These are phyloP conservation scores for Syzygium syzygioides DNA, from an alignment of 441 rosid genomes.

Conservation along the genomic window DNA sequence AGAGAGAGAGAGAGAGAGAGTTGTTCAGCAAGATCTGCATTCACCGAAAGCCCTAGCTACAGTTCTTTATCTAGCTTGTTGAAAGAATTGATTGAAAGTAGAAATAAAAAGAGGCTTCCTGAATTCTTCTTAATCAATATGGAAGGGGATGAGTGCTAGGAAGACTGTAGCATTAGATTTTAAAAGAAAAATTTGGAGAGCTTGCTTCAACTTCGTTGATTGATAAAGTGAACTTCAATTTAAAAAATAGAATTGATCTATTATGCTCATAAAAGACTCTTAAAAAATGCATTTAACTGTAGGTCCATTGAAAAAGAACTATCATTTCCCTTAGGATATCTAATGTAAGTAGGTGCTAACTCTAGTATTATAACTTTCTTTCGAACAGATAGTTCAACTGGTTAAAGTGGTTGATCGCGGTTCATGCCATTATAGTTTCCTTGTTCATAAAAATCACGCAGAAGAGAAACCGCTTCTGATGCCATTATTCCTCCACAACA, in stretches of 20 bases:
- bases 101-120: too few species aligned
- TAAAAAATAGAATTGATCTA: neutral
- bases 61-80: neutral
- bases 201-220: too few species aligned
- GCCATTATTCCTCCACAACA: too few species aligned
- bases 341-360: neutral
- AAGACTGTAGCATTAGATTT: too few species aligned
- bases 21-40: neutral
- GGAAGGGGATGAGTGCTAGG: too few species aligned
- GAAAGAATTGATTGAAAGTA: neutral
- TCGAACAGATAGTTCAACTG: neutral
- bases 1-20: neutral
- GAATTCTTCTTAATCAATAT: too few species aligned
- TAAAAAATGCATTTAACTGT: too few species aligned
- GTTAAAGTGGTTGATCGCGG: neutral
- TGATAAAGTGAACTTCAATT: too few species aligned
- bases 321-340: neutral
- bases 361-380: too few species aligned
- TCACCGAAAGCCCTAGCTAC: neutral
- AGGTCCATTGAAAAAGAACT: neutral
- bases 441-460: too few species aligned
- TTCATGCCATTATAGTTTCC: neutral
- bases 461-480: too few species aligned
- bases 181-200: too few species aligned
- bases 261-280: neutral